These are phyloP conservation scores for Pythium aquatile DNA, from an alignment of 352 stramenopile species.

Conservation along the genomic window DNA sequence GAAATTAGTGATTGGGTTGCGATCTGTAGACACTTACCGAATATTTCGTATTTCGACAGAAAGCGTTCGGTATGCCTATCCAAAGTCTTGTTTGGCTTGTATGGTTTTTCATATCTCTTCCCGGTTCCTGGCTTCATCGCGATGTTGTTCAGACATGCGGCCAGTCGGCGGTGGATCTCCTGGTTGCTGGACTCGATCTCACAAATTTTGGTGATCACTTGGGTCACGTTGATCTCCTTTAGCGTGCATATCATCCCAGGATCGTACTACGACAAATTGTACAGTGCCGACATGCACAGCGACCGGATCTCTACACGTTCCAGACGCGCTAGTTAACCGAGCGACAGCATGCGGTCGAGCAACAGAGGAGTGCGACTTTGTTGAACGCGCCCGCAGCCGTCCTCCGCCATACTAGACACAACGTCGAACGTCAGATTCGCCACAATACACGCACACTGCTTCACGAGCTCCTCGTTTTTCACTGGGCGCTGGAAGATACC, in stretches of 20 bases:
- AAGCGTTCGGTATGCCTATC: too few relatives aligned
- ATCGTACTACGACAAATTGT: slow-evolving; percentile 78
- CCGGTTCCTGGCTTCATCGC: slow-evolving; percentile 49
- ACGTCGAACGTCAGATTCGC: slow-evolving; percentile 79
- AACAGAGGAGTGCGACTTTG: slow-evolving; percentile 69
- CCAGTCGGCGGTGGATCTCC: slow-evolving; percentile 68
- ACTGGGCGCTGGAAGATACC: slow-evolving; percentile 64
- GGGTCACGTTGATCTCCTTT: slow-evolving; percentile 82
- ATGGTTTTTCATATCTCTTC: background rate
- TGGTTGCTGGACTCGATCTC: slow-evolving; percentile 85
- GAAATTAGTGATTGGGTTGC: too few relatives aligned
- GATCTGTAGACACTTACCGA: too few relatives aligned
- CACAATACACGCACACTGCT: slow-evolving; percentile 58
- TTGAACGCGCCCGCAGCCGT: slow-evolving; percentile 57
- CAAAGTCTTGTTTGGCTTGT: too few relatives aligned
- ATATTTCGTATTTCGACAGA: too few relatives aligned
- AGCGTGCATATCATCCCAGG: slow-evolving; percentile 63
- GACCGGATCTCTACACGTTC: slow-evolving; percentile 80
- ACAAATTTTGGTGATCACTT: slow-evolving; percentile 85
- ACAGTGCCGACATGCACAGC: slow-evolving; percentile 76
- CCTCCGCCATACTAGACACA: slow-evolving; percentile 62
- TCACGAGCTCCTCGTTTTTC: slow-evolving; percentile 65
- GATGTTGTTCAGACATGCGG: slow-evolving; percentile 78
- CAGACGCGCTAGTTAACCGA: slow-evolving; percentile 81
- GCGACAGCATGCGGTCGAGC: slow-evolving; percentile 71